Percentiles rank a stretch among this genome's conserved stretches.
Conservation (phyloP, 1,139 yeast genomes). For the Taphrina pruni region DNA sequence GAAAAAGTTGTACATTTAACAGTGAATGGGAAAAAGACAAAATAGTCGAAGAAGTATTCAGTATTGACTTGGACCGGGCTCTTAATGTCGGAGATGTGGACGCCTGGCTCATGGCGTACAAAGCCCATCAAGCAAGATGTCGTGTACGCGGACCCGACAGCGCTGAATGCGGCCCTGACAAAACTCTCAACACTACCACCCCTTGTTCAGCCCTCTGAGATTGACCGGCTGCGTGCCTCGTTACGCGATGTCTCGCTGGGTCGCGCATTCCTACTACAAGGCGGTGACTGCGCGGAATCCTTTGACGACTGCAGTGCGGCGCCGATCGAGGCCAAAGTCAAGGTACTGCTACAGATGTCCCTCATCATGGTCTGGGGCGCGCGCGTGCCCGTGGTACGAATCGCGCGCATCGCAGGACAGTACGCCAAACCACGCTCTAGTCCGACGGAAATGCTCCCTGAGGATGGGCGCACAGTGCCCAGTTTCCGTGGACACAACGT, state of each 20-base stretch:
- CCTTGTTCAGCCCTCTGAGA: constrained; percentile 54
- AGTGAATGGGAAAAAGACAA: too few species aligned
- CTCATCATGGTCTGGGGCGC: constrained; percentile 54
- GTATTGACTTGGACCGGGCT: too few species aligned
- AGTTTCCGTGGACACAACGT: constrained; percentile 57
- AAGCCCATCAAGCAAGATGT: constrained; percentile 57
- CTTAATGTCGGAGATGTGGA: constrained; percentile 48
- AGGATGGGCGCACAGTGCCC: constrained; percentile 52
- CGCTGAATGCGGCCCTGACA: constrained; percentile 54
- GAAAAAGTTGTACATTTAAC: too few species aligned
- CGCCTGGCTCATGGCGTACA: constrained; percentile 56
- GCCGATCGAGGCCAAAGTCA: constrained; percentile 54
- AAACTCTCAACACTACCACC: constrained; percentile 57
- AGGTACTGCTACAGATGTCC: constrained; percentile 56
- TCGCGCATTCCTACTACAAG: constrained; percentile 56
- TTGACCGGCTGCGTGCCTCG: constrained; percentile 48
- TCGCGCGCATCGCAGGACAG: constrained; percentile 58
- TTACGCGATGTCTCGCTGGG: constrained; percentile 56
- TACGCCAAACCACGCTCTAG: constrained; percentile 53
- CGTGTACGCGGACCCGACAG: constrained; percentile 53
- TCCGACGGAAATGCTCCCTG: constrained; percentile 52
- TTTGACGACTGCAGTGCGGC: constrained; percentile 54
- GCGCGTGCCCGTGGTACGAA: constrained; percentile 50
- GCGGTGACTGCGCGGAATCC: constrained; percentile 59
- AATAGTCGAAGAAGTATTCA: too few species aligned